These are phyloP conservation scores for Ogataea parapolymorpha DNA, from an alignment of 805 yeast genomes.

Conservation along the genomic window DNA sequence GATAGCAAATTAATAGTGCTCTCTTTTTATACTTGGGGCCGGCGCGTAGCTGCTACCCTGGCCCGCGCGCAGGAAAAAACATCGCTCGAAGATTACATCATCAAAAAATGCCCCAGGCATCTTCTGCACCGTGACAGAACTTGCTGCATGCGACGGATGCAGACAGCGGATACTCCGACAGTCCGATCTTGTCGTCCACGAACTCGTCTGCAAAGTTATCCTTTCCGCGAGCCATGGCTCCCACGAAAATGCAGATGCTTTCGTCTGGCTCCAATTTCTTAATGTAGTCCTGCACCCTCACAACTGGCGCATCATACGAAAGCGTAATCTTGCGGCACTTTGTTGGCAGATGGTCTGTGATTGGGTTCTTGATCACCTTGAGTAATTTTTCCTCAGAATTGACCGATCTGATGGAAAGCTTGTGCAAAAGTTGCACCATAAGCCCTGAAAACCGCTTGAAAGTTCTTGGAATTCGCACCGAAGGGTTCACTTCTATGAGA, in stretches of 20 bases:
- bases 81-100: not conserved
- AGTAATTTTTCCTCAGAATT: conserved; percentile 92
- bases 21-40: conserved; percentile 3
- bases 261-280: conserved; percentile 77
- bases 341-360: conserved; percentile 93
- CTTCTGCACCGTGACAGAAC: conserved; percentile 98
- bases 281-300: conserved; percentile 86
- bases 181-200: conserved; percentile 94
- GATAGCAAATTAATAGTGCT: not conserved
- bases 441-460: conserved; percentile 96
- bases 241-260: conserved; percentile 96
- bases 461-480: conserved; percentile 96
- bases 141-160: conserved; percentile 98
- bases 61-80: not conserved
- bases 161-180: conserved; percentile 90
- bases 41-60: conserved; percentile 7
- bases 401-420: conserved; percentile 88
- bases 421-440: conserved; percentile 95
- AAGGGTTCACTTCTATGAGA: conserved; percentile 91
- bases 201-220: conserved; percentile 96
- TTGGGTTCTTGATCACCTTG: conserved; percentile 94
- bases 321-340: conserved; percentile 92
- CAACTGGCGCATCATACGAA: conserved; percentile 87
- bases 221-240: conserved; percentile 98
- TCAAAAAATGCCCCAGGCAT: conserved; percentile 78